phyloP scores from a whole-genome alignment of 345 rosid species.

The Angophora floribunda region DNA sequence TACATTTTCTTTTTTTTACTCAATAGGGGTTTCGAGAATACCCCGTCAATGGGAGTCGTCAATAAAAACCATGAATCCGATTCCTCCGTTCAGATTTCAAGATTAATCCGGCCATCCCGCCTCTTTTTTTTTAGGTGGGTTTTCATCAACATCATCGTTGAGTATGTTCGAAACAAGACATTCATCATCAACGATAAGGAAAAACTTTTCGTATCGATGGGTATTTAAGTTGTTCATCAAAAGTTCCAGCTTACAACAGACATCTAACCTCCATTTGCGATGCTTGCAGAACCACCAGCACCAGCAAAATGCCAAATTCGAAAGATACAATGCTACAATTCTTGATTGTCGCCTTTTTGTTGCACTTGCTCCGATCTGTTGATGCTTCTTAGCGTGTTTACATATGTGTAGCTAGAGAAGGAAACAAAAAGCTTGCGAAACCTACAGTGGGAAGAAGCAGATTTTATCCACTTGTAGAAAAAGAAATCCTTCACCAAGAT shows the following conservation, averaged over 20 bases:
- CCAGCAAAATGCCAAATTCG: not conserved
- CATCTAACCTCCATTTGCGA: not conserved
- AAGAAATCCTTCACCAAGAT: not conserved
- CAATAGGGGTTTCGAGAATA: not conserved
- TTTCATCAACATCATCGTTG: not conserved
- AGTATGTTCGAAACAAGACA: not conserved
- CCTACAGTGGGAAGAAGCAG: constrained; percentile 23
- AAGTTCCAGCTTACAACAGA: not conserved
- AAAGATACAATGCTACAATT: not conserved
- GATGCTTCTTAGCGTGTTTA: constrained; percentile 51
- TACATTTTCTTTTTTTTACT: not conserved
- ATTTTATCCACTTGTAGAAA: not conserved
- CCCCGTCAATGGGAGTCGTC: not conserved
- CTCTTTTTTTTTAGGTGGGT: not conserved
- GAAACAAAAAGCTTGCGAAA: constrained; percentile 78
- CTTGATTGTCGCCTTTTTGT: not conserved
- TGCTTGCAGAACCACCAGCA: not conserved
- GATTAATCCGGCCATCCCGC: not conserved
- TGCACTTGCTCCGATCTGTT: not conserved
- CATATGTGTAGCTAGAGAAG: constrained; percentile 75
- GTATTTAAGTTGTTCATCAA: not conserved
- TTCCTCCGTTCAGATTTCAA: not conserved
- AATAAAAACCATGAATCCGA: not conserved
- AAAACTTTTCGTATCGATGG: not conserved
- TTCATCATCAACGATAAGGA: not conserved